phyloP scores from a whole-genome alignment of 164 flowering plant genomes.

The Amborella trichopoda region DNA sequence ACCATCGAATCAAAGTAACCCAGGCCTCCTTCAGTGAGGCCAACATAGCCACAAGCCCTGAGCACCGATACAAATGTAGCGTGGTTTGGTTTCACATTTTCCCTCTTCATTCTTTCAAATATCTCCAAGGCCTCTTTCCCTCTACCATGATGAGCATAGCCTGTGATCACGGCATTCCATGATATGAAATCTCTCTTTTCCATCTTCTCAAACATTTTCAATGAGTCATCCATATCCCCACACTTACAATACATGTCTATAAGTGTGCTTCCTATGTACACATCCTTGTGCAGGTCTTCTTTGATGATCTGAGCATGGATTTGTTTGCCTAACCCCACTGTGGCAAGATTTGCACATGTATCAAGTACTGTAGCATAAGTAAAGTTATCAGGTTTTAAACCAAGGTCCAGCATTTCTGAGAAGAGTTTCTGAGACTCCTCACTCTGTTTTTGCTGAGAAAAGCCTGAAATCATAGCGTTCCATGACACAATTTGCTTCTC shows the following conservation, averaged over 20 bases:
- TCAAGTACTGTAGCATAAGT: slow-evolving; percentile 80
- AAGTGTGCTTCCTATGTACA: slow-evolving; percentile 52
- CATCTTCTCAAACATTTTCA: slow-evolving; percentile 44
- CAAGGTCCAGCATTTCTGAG: slow-evolving; percentile 44
- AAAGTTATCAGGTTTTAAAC: slow-evolving; percentile 62
- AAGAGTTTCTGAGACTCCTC: slow-evolving; percentile 63
- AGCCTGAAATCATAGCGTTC: slow-evolving; percentile 79
- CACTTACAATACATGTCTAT: slow-evolving; percentile 90
- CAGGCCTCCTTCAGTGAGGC: slow-evolving; percentile 37
- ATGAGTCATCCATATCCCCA: slow-evolving; percentile 62
- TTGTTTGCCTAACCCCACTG: slow-evolving; percentile 63
- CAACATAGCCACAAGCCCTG: slow-evolving; percentile 70
- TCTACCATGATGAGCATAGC: slow-evolving; percentile 66
- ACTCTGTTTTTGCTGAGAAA: slow-evolving; percentile 33
- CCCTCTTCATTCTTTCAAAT: slow-evolving; percentile 43
- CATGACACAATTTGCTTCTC: slow-evolving; percentile 48
- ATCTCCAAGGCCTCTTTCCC: slow-evolving; percentile 47
- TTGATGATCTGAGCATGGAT: slow-evolving; percentile 74
- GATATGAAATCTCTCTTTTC: slow-evolving; percentile 51
- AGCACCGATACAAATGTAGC: slow-evolving; percentile 72
- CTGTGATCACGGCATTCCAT: slow-evolving; percentile 78
- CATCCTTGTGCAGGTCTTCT: slow-evolving; percentile 52
- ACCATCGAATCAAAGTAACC: slow-evolving; percentile 46
- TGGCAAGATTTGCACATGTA: slow-evolving; percentile 69
- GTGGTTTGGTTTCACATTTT: slow-evolving; percentile 58